phyloP scores from a whole-genome alignment of 768 basidiomycete species.

The Suillus lakei region DNA sequence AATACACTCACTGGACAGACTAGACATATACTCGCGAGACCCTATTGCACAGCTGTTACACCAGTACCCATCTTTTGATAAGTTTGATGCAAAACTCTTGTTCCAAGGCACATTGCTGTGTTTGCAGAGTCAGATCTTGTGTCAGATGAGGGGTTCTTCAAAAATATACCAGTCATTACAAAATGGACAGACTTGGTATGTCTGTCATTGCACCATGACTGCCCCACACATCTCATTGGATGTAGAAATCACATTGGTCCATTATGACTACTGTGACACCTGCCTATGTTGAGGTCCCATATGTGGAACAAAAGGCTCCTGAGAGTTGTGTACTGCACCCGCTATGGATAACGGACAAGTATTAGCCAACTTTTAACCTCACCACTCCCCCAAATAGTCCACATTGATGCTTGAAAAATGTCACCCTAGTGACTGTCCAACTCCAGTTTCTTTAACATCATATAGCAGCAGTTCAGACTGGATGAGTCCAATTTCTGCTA shows the following conservation, averaged over 20 bases:
- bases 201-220: not conserved
- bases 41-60: constrained; percentile 15
- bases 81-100: constrained; percentile 26
- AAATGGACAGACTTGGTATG: constrained; percentile 22
- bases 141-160: constrained; percentile 21
- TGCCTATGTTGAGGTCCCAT: constrained; percentile 27
- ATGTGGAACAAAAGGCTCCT: not conserved
- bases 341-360: constrained; percentile 5
- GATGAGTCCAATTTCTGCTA: constrained; percentile 7
- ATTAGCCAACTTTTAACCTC: constrained; percentile 15
- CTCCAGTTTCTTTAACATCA: constrained; percentile 2
- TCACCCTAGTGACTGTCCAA: constrained; percentile 20
- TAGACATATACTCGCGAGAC: constrained; percentile 36
- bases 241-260: constrained; percentile 40
- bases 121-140: constrained; percentile 27
- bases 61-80: constrained; percentile 24
- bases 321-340: not conserved
- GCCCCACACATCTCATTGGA: not conserved
- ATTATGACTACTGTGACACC: constrained; percentile 40
- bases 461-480: constrained; percentile 1
- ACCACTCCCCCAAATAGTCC: constrained; percentile 23
- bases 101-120: constrained; percentile 15
- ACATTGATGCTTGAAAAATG: constrained; percentile 34
- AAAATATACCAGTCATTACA: constrained; percentile 1
- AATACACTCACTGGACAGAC: constrained; percentile 32